These are phyloP conservation scores for Strobilomyces dryophilus DNA, from an alignment of 768 basidiomycete species.

Conservation along the genomic window DNA sequence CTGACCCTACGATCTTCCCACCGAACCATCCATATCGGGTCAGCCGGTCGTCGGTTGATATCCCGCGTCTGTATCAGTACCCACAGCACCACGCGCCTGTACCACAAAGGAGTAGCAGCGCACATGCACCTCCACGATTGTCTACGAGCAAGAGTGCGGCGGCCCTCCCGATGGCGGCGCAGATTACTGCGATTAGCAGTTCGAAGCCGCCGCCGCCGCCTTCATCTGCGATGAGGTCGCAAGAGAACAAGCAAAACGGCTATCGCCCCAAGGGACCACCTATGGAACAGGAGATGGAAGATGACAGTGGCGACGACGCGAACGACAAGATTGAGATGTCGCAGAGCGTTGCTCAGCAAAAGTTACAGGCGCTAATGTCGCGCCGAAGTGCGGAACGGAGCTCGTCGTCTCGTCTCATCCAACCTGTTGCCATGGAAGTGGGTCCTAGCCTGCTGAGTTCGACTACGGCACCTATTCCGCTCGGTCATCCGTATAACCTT, in stretches of 20 bases:
- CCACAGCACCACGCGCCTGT: conserved; percentile 16
- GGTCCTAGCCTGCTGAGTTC: conserved; percentile 24
- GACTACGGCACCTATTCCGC: conserved; percentile 50
- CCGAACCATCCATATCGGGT: conserved; percentile 54
- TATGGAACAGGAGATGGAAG: conserved; percentile 62
- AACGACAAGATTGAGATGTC: conserved; percentile 55
- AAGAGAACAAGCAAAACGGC: conserved; percentile 32
- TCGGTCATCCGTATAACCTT: conserved; percentile 68
- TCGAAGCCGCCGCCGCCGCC: conserved; percentile 26
- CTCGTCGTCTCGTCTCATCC: conserved; percentile 19
- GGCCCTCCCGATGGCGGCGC: conserved; percentile 54
- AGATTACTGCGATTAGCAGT: conserved; percentile 37
- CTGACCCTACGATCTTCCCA: conserved; percentile 59
- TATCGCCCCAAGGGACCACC: conserved; percentile 68
- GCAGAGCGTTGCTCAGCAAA: conserved; percentile 66
- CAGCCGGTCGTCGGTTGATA: conserved; percentile 47
- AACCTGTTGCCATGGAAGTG: conserved; percentile 11
- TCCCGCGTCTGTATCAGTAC: conserved; percentile 29
- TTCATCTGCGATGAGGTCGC: conserved; percentile 20
- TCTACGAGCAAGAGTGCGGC: conserved; percentile 53
- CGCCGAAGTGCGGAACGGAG: conserved; percentile 36
- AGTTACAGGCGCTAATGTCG: conserved; percentile 53
- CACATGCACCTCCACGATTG: conserved; percentile 35
- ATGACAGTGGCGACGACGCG: conserved; percentile 50
- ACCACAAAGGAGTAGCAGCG: conserved; percentile 28